Percentiles rank a stretch among this genome's conserved stretches.
phyloP scores from a whole-genome alignment of 164 flowering plant species.

The Umbilicus rupestris region DNA sequence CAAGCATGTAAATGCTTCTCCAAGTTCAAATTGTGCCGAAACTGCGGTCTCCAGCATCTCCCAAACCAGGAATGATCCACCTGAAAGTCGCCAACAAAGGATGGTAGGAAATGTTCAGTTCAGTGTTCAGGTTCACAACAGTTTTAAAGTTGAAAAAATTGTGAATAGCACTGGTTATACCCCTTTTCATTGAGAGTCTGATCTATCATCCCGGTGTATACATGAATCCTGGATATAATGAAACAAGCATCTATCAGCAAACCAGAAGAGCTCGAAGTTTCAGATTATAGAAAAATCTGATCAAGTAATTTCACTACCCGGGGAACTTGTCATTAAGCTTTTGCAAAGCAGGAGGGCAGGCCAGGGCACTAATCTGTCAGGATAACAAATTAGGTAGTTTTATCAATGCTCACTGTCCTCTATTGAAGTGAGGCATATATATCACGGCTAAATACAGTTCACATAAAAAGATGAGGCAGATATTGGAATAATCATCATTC shows the following conservation, averaged over 20 bases:
- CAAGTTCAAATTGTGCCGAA: neutral
- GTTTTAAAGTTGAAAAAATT: neutral
- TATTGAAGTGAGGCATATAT: neutral
- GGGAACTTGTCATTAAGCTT: conserved; percentile 87
- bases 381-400: neutral
- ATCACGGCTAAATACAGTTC: too few species aligned
- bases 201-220: conserved; percentile 1
- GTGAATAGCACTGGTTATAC: neutral
- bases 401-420: neutral
- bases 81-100: neutral
- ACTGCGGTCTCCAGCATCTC: conserved; percentile 4
- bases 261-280: neutral
- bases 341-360: conserved; percentile 92
- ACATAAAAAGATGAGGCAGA: too few species aligned
- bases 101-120: neutral
- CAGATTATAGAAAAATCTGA: neutral
- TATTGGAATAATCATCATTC: too few species aligned
- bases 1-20: neutral
- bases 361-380: conserved; percentile 80
- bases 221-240: conserved; percentile 1
- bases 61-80: conserved; percentile 8
- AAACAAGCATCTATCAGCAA: neutral
- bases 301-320: conserved; percentile 39
- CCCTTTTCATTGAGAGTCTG: neutral
- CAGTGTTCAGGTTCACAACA: neutral